These are phyloP conservation scores for Eucalyptus erythrocorys DNA, from an alignment of 345 rosid genomes.

Conservation along the genomic window DNA sequence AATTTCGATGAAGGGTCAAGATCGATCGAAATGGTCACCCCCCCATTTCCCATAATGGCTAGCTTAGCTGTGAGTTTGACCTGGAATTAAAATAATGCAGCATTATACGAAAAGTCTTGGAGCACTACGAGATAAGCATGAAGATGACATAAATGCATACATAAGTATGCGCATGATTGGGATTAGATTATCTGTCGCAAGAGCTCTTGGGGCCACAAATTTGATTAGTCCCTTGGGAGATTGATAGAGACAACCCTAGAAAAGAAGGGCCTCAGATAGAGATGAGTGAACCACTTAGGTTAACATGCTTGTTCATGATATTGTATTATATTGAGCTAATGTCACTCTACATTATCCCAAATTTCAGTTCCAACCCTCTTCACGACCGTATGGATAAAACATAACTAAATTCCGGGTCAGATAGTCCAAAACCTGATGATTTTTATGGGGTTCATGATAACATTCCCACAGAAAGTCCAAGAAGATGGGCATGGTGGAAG, in stretches of 20 bases:
- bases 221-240: not conserved
- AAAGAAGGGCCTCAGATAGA: not conserved
- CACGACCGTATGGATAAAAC: not conserved
- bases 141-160: not conserved
- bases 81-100: not conserved
- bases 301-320: not conserved
- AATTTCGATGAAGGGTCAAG: constrained; percentile 2
- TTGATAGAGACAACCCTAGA: not conserved
- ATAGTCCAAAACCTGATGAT: not conserved
- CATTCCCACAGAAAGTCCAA: not conserved
- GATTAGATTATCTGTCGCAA: not conserved
- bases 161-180: not conserved
- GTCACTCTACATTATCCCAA: not conserved
- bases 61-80: not conserved
- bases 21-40: not conserved
- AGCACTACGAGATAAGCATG: not conserved
- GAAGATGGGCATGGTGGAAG: not conserved
- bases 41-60: not conserved
- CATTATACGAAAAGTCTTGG: not conserved
- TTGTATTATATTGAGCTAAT: not conserved
- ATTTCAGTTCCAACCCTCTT: not conserved
- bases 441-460: not conserved
- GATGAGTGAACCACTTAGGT: not conserved
- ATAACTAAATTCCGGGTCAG: not conserved
- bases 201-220: not conserved